These are phyloP conservation scores for Obba rivulosa DNA, from an alignment of 768 basidiomycete genomes.

Conservation along the genomic window DNA sequence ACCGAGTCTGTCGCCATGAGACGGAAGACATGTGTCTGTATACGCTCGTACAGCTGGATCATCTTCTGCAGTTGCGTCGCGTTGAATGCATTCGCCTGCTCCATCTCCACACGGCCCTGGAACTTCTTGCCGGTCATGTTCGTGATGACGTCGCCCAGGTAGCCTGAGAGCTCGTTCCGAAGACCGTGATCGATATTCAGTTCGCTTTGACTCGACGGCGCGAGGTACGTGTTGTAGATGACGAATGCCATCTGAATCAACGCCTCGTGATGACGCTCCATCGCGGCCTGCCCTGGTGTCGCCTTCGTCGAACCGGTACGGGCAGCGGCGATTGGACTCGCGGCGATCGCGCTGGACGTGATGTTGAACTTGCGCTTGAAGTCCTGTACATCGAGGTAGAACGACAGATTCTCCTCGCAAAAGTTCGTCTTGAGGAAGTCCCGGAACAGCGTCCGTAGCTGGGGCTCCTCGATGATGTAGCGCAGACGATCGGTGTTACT, in stretches of 20 bases:
- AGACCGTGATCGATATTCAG: constrained; percentile 98
- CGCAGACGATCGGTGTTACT: constrained; percentile 88
- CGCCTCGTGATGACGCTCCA: constrained; percentile 96
- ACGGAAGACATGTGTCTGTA: constrained; percentile 95
- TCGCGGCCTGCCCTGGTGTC: constrained; percentile 77
- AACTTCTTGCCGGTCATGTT: constrained; percentile 70
- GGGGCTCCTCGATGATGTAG: constrained; percentile 91
- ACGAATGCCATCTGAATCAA: constrained; percentile 91
- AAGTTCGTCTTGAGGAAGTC: constrained; percentile 93
- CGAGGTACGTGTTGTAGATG: constrained; percentile 93
- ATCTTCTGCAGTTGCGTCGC: constrained; percentile 94
- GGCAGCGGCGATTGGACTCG: constrained; percentile 25
- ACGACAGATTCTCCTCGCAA: constrained; percentile 96
- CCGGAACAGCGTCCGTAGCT: constrained; percentile 83
- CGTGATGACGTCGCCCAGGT: constrained; percentile 86
- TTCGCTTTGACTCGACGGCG: constrained; percentile 91
- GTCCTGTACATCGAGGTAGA: constrained; percentile 96
- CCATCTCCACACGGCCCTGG: constrained; percentile 76
- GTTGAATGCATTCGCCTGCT: constrained; percentile 78
- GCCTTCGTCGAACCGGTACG: constrained; percentile 32
- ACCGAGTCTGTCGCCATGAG: constrained; percentile 98
- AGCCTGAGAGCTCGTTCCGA: constrained; percentile 89
- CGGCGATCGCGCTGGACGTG: constrained; percentile 84
- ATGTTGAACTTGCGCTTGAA: constrained; percentile 96
- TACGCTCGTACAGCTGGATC: constrained; percentile 91